Evolutionary conservation across 2,329 filamentous ascomycete species (phyloP), one percentile per base, ranked within the genome.

Genomic region (Neopestalotiopsis clavispora): DNA sequence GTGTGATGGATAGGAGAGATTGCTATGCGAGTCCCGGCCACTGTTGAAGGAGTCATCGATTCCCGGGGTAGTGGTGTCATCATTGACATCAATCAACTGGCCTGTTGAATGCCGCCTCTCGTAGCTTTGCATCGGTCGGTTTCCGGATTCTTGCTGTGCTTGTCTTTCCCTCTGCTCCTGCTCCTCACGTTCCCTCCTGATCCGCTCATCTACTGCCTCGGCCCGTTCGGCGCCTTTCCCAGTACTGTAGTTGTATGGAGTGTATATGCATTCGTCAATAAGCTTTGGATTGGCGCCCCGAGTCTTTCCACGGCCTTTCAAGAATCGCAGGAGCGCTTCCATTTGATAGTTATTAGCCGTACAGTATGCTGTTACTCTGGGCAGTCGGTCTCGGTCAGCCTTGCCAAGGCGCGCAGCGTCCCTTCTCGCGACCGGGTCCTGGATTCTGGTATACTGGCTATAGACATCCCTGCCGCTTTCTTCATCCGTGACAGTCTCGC

Each of bases 211-310:
- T 6, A 74, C 77, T 45, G 78, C 74, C 75, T 82, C 85, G 74
- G 75, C 74, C 49, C 77, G 74, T 67, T 89, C 74, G 7, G 72
- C 52, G n/a, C 72, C 68, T 52, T 74, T 77, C 14, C 74, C 74
- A 4, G 70, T 86, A 57, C 86, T 85, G 79, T 98, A 98, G 75
- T 90, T 91, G 80, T 97, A 99, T 0, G 95, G 94, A 12, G 95
- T 94, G 81, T 99, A 99, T 74, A 99, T 94, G 80, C 96, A 99
- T 80, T 99, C 96, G 79, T 99, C 96, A 74, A 98, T 98, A 69
- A 96, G 83, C 80, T 98, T 98, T 1, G 96, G 95, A 70, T 90
- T 92, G 17, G 95, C 90, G 20, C 94, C 93, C 74, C 93, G 89
- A 40, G 89, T 89, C 80, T 93, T 94, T 60, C 89, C 88, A 69